Percentiles rank a stretch among this genome's conserved stretches.
phyloP scores from a whole-genome alignment of 768 basidiomycete species.

The Tylopilus vinaceipallidus region DNA sequence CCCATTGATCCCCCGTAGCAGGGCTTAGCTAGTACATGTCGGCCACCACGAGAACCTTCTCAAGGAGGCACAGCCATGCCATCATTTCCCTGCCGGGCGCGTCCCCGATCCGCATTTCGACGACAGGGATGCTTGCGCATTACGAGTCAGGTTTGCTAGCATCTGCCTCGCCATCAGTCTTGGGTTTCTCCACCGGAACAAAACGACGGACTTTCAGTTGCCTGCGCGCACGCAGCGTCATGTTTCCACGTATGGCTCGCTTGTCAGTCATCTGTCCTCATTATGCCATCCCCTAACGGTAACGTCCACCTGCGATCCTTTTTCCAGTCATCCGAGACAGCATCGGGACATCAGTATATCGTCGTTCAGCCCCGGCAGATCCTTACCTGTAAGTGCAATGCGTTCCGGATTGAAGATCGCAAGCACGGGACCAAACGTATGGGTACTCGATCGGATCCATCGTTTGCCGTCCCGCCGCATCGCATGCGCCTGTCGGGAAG shows the following conservation, averaged over 20 bases:
- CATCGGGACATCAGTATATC: conserved; percentile 78
- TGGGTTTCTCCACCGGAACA: no score
- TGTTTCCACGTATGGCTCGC: conserved; percentile 78
- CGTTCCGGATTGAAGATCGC: conserved; percentile 50
- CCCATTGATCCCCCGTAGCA: conserved; percentile 61
- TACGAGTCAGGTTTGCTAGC: conserved; percentile 71
- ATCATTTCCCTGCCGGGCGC: conserved; percentile 38
- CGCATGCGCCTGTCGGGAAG: conserved; percentile 26
- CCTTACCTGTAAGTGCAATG: conserved; percentile 13
- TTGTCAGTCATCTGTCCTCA: conserved; percentile 74
- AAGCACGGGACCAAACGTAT: conserved; percentile 39
- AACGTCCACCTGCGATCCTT: conserved; percentile 91
- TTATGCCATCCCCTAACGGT: conserved; percentile 78
- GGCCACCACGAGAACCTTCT: conserved; percentile 55
- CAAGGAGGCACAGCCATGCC: conserved; percentile 64
- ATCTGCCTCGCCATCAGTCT: conserved; percentile 55
- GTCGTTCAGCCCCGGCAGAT: conserved; percentile 20
- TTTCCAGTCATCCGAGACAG: conserved; percentile 79
- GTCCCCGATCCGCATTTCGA: conserved; percentile 57
- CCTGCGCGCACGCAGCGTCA: conserved; percentile 53
- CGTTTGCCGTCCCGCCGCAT: conserved; percentile 39
- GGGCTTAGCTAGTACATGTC: conserved; percentile 51
- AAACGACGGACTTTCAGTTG: conserved; percentile 63
- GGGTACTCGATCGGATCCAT: conserved; percentile 15
- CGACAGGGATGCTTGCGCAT: conserved; percentile 63